Conservation (phyloP, 1,139 yeast species). For the Debaryomycetaceae sp. region DNA sequence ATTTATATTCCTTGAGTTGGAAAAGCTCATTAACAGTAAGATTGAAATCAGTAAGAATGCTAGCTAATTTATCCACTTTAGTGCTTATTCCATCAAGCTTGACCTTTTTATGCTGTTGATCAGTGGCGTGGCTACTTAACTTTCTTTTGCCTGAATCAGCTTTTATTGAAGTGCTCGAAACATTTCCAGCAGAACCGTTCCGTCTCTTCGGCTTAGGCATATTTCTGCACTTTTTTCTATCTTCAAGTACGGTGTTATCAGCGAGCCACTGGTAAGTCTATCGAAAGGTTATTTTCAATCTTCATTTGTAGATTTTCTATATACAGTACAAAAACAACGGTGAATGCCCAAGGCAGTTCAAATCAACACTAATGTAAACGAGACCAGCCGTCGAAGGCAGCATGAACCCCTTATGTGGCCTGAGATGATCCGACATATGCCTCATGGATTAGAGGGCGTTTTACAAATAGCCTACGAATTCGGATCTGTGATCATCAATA, state of each 20-base stretch:
- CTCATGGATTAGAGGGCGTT: no score
- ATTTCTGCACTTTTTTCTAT: background rate
- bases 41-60: conserved; percentile 45
- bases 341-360: no score
- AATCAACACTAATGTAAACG: no score
- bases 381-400: no score
- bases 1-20: conserved; percentile 56
- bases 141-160: background rate
- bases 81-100: conserved; percentile 6
- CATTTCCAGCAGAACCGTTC: background rate
- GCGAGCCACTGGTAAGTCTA: background rate
- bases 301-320: background rate
- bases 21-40: conserved; percentile 47
- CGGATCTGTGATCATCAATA: no score
- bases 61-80: conserved; percentile 22
- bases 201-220: background rate
- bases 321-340: background rate
- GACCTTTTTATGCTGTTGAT: conserved; percentile 1
- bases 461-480: no score
- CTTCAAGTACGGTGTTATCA: background rate
- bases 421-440: no score
- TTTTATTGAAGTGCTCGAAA: background rate
- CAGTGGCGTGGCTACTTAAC: background rate
- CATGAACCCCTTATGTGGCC: no score
- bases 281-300: background rate